A percentile compares a stretch with the other conserved stretches of the same genome.
These are phyloP conservation scores for Xylaria digitata DNA, from an alignment of 2,329 filamentous ascomycete genomes.

Conservation along the genomic window DNA sequence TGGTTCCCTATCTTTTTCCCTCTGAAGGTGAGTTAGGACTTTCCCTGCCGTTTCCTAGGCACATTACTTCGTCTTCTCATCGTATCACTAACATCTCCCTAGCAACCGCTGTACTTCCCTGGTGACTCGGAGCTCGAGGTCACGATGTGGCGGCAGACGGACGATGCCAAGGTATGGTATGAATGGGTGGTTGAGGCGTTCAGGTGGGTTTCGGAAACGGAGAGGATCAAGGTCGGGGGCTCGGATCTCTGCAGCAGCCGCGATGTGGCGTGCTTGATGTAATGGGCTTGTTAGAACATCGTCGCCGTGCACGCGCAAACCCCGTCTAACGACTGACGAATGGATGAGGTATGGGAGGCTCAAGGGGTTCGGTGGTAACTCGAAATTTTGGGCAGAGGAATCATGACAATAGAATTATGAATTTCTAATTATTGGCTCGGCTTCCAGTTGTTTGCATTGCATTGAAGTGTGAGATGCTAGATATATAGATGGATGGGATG, in stretches of 20 bases:
- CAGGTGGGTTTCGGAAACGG: conserved; percentile 68
- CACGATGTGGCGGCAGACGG: conserved; percentile 95
- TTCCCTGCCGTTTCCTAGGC: background rate
- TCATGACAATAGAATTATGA: conserved; percentile 1
- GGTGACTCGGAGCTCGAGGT: conserved; percentile 87
- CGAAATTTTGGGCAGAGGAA: background rate
- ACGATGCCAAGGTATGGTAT: conserved; percentile 97
- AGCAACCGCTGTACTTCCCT: conserved; percentile 88
- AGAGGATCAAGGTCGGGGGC: conserved; percentile 72
- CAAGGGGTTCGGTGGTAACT: background rate
- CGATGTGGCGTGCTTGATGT: conserved; percentile 79
- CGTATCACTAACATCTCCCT: conserved; percentile 5
- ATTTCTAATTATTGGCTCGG: background rate
- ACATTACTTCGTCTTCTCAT: background rate
- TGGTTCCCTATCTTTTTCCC: conserved; percentile 99
- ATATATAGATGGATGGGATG: background rate
- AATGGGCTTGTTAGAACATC: conserved; percentile 19
- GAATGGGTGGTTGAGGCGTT: conserved; percentile 96
- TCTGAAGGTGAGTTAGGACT: conserved; percentile 74
- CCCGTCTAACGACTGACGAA: background rate
- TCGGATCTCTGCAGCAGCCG: conserved; percentile 76
- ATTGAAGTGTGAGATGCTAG: conserved; percentile 11
- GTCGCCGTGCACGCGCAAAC: background rate
- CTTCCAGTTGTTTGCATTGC: conserved; percentile 3
- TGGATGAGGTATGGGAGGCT: background rate